A percentile compares a stretch with the other conserved stretches of the same genome.
Evolutionary conservation across 768 basidiomycete genomes (phyloP).

Genomic region (Calocybe indica): DNA sequence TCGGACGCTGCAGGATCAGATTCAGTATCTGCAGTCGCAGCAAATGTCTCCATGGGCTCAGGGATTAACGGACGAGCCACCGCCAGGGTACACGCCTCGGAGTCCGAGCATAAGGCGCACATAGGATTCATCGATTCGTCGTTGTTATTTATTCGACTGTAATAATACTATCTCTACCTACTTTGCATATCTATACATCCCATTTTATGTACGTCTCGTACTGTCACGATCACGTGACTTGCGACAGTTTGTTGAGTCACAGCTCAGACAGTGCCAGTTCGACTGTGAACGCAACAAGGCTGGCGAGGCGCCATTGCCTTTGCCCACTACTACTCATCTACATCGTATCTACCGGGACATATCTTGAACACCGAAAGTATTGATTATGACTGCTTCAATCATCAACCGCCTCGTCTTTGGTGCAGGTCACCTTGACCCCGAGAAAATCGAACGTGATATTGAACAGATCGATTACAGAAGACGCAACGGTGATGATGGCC

Average conservation of each 20-base stretch:
- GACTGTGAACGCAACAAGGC: not conserved
- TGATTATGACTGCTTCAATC: not conserved
- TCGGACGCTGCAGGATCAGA: slow-evolving; percentile 9
- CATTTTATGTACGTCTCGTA: too few relatives aligned
- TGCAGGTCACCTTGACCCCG: slow-evolving; percentile 4
- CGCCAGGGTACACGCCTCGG: slow-evolving; percentile 9
- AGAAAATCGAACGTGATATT: slow-evolving; percentile 10
- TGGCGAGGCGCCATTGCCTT: not conserved
- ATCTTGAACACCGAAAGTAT: slow-evolving; percentile 1
- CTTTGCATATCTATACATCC: too few relatives aligned
- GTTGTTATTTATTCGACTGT: not conserved
- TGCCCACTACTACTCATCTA: not conserved
- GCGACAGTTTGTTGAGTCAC: not conserved
- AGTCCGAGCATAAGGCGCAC: not conserved
- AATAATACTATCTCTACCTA: not conserved
- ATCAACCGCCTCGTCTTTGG: slow-evolving; percentile 6
- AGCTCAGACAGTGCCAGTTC: not conserved
- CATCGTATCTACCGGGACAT: not conserved
- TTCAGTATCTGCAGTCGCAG: slow-evolving; percentile 8
- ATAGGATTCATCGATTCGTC: not conserved
- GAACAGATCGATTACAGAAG: slow-evolving; percentile 10
- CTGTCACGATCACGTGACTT: slow-evolving; percentile 5
- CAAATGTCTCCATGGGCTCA: slow-evolving; percentile 8
- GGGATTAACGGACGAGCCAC: slow-evolving; percentile 12
- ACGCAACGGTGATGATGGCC: not conserved